phyloP scores from a whole-genome alignment of 306 rosid genomes.

The Ziziphus jujuba region DNA sequence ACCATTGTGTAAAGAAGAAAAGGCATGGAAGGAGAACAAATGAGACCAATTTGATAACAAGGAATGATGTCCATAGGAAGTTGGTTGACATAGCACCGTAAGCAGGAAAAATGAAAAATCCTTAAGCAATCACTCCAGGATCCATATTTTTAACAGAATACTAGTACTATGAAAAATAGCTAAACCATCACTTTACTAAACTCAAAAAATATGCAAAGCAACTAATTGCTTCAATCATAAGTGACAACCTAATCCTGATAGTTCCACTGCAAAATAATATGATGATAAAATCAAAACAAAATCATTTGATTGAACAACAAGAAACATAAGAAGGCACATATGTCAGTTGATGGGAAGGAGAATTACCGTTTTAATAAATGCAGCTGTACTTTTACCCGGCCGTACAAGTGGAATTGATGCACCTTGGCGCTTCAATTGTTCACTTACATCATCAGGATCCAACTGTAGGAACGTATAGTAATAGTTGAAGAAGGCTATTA shows the following conservation, averaged over 20 bases:
- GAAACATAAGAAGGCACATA: conserved; percentile 7
- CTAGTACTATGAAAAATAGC: no score
- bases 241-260: not conserved
- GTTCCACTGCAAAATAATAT: conserved; percentile 2
- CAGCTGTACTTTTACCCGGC: conserved; percentile 84
- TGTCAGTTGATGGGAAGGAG: conserved; percentile 14
- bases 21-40: not conserved
- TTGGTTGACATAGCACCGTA: no score
- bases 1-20: conserved; percentile 2
- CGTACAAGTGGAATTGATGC: conserved; percentile 97
- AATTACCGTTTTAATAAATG: conserved; percentile 75
- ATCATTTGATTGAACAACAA: not conserved
- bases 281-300: conserved; percentile 10
- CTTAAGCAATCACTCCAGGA: no score
- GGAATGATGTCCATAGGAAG: no score
- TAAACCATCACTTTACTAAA: no score
- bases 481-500: conserved; percentile 96
- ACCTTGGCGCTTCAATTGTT: conserved; percentile 94
- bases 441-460: conserved; percentile 96
- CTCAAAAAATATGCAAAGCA: no score
- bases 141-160: no score
- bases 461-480: conserved; percentile 94
- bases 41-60: no score
- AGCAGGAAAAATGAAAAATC: no score
- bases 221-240: not conserved